These are phyloP conservation scores for Fusarium sororula DNA, from an alignment of 2,329 filamentous ascomycete genomes.

Conservation along the genomic window DNA sequence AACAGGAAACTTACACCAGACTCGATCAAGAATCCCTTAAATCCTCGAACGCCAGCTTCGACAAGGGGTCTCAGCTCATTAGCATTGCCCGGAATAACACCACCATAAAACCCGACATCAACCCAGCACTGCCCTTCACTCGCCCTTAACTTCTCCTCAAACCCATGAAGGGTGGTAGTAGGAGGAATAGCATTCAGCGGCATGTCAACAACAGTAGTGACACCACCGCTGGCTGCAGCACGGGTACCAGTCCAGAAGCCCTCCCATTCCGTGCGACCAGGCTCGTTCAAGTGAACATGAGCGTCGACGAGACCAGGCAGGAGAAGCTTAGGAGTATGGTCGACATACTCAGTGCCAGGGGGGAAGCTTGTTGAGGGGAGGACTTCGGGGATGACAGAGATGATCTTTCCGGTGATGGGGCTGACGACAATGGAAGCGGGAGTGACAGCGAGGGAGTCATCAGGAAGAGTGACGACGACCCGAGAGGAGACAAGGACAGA, in stretches of 20 bases:
- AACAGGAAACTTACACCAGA: constrained; percentile 75
- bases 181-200: constrained; percentile 96
- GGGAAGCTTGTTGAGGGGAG: constrained; percentile 82
- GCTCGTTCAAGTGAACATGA: constrained; percentile 97
- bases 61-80: constrained; percentile 82
- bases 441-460: constrained; percentile 70
- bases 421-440: constrained; percentile 87
- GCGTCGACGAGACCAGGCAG: constrained; percentile 94
- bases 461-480: constrained; percentile 78
- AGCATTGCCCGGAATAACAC: constrained; percentile 90
- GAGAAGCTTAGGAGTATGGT: constrained; percentile 86
- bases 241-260: constrained; percentile 95
- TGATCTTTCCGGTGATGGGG: constrained; percentile 82
- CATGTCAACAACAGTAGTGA: constrained; percentile 98
- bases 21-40: constrained; percentile 98
- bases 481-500: constrained; percentile 85
- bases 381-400: constrained; percentile 76
- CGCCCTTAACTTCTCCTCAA: constrained; percentile 86
- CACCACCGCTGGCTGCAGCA: constrained; percentile 93
- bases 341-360: constrained; percentile 74
- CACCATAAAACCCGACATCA: constrained; percentile 98
- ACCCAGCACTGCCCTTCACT: constrained; percentile 94
- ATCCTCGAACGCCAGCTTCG: constrained; percentile 86
- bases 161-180: constrained; percentile 84
- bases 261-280: constrained; percentile 97